Evolutionary conservation across 345 rosid species (phyloP).

Genomic region (Eucalyptus pumila): DNA sequence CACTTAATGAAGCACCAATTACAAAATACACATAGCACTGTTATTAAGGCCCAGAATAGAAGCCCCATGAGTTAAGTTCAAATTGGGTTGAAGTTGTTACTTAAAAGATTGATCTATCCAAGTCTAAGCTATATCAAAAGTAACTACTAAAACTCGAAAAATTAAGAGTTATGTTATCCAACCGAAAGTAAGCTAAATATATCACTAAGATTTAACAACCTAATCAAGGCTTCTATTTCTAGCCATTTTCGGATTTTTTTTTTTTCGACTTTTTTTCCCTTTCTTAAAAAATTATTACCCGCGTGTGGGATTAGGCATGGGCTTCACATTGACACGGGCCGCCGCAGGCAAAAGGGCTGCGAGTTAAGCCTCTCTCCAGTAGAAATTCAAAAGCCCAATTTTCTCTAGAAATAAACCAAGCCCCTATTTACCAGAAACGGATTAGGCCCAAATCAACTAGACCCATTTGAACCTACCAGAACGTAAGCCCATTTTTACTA

Average conservation of each 20-base stretch:
- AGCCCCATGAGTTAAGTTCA: neutral
- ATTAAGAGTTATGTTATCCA: neutral
- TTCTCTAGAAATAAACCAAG: neutral
- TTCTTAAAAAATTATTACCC: neutral
- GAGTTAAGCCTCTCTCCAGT: neutral
- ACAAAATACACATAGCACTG: neutral
- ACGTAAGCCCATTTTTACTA: too few species aligned
- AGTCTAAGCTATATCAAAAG: neutral
- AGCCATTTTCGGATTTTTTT: neutral
- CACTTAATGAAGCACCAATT: neutral
- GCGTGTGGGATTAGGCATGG: neutral
- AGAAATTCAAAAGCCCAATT: neutral
- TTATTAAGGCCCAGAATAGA: neutral
- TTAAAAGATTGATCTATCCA: neutral
- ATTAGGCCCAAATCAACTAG: neutral
- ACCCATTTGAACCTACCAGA: neutral
- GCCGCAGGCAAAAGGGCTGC: neutral
- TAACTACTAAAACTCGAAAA: neutral
- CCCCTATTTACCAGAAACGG: neutral
- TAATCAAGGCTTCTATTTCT: neutral
- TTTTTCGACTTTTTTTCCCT: too few species aligned
- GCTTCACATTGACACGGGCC: neutral
- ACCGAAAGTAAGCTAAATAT: neutral
- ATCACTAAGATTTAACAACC: neutral
- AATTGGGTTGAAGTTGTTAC: neutral